These are phyloP conservation scores for Amanita polypyramis DNA, from an alignment of 768 basidiomycete species.

Conservation along the genomic window DNA sequence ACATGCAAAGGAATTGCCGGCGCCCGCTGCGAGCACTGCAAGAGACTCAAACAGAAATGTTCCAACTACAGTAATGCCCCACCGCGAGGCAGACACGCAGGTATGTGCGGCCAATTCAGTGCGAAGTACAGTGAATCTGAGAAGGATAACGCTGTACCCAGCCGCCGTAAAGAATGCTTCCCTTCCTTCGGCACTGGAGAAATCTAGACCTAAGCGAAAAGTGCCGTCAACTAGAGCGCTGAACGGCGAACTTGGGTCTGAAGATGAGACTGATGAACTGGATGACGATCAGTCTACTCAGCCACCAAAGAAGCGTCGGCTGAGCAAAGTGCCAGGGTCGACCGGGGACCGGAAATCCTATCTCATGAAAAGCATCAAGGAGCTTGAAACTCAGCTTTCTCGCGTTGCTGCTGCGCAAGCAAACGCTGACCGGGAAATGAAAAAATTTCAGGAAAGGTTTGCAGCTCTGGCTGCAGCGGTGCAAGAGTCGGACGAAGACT, in stretches of 20 bases:
- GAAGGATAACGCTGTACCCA: not conserved
- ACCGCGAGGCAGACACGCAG: conserved; percentile 29
- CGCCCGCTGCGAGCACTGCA: conserved; percentile 36
- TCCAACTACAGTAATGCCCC: conserved; percentile 33
- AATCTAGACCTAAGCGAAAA: conserved; percentile 18
- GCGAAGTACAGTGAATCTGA: not conserved
- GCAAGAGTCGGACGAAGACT: conserved; percentile 22
- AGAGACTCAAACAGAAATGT: conserved; percentile 35
- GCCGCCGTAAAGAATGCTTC: conserved; percentile 1
- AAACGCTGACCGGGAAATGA: conserved; percentile 2
- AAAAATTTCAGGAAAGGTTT: conserved; percentile 3
- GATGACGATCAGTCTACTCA: conserved; percentile 22
- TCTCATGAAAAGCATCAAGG: conserved; percentile 22
- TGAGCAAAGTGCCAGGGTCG: conserved; percentile 19
- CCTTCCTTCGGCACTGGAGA: conserved; percentile 6
- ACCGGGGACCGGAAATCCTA: conserved; percentile 18
- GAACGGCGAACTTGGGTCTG: conserved; percentile 14
- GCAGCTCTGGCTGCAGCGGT: conserved; percentile 18
- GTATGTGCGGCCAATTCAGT: conserved; percentile 14
- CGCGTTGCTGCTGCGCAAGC: conserved; percentile 11
- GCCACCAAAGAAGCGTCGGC: conserved; percentile 23
- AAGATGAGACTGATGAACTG: conserved; percentile 24
- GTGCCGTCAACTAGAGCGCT: conserved; percentile 4
- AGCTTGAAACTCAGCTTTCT: conserved; percentile 25
- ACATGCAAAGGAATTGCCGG: conserved; percentile 32